Percentiles rank a stretch among this genome's conserved stretches.
Conservation (phyloP, 2,329 filamentous ascomycete genomes). For the Lecanicillium sp. region DNA sequence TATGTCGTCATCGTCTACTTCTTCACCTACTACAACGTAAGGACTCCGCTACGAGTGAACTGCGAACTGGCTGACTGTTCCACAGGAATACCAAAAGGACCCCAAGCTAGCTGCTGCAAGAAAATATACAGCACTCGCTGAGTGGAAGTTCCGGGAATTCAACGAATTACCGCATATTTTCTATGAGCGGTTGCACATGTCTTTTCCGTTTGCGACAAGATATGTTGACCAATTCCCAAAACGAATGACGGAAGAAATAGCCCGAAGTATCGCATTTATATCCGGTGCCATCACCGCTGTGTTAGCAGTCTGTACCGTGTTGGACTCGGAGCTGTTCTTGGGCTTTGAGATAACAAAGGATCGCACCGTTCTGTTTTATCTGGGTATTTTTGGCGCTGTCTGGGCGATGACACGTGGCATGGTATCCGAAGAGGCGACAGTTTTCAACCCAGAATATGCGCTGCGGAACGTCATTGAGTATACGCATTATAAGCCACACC, state of each 20-base stretch:
- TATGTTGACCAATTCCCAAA: slow-evolving; percentile 97
- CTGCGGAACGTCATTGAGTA: slow-evolving; percentile 84
- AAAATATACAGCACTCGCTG: slow-evolving; percentile 84
- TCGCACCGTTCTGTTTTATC: slow-evolving; percentile 83
- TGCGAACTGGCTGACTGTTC: background rate
- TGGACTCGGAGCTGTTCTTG: slow-evolving; percentile 85
- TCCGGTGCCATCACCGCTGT: slow-evolving; percentile 81
- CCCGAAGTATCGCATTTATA: slow-evolving; percentile 79
- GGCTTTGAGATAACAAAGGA: slow-evolving; percentile 87
- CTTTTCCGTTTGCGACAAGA: slow-evolving; percentile 82
- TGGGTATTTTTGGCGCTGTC: slow-evolving; percentile 72
- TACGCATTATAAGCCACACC: slow-evolving; percentile 82
- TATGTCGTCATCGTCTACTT: slow-evolving; percentile 87
- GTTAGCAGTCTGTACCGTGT: slow-evolving; percentile 72
- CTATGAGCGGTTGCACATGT: slow-evolving; percentile 84
- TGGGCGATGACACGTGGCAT: slow-evolving; percentile 79
- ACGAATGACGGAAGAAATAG: slow-evolving; percentile 80
- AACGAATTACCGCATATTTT: slow-evolving; percentile 94
- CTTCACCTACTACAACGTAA: slow-evolving; percentile 86
- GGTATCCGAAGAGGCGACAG: slow-evolving; percentile 78
- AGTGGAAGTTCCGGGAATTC: slow-evolving; percentile 98
- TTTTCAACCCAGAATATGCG: slow-evolving; percentile 88
- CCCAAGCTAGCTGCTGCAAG: slow-evolving; percentile 74
- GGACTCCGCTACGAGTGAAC: slow-evolving; percentile 14
- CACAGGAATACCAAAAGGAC: slow-evolving; percentile 87